phyloP scores from a whole-genome alignment of 2,329 filamentous ascomycete species.

The Onygena corvina region DNA sequence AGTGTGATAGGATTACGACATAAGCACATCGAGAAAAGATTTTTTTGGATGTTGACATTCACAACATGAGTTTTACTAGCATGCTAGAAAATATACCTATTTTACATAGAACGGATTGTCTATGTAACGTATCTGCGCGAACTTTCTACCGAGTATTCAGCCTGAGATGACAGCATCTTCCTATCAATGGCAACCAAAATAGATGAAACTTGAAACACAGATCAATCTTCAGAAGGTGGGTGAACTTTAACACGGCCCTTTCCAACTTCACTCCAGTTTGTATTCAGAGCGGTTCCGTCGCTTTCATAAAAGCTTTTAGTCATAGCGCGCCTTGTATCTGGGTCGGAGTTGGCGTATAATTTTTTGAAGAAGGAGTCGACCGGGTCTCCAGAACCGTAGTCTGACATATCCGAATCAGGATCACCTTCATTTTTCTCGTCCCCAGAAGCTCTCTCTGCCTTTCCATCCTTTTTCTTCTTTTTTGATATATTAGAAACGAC shows the following conservation, averaged over 20 bases:
- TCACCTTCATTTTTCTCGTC: slow-evolving; percentile 32
- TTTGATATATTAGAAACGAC: slow-evolving; percentile 44
- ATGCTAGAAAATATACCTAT: too few relatives aligned
- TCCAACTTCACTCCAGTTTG: slow-evolving; percentile 76
- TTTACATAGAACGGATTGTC: too few relatives aligned
- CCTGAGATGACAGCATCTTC: too few relatives aligned
- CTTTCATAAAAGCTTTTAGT: slow-evolving; percentile 95
- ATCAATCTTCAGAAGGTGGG: slow-evolving; percentile 14
- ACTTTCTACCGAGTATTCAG: too few relatives aligned
- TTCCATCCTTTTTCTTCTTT: slow-evolving; percentile 19
- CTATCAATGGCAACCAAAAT: background rate
- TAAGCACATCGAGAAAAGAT: too few relatives aligned
- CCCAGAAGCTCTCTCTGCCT: slow-evolving; percentile 21
- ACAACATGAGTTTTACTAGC: too few relatives aligned
- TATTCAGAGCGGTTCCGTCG: slow-evolving; percentile 83
- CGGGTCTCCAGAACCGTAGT: slow-evolving; percentile 45
- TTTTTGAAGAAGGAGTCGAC: slow-evolving; percentile 82
- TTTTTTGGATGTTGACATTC: too few relatives aligned
- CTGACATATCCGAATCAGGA: slow-evolving; percentile 43
- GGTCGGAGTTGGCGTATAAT: slow-evolving; percentile 62
- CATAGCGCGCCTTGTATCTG: slow-evolving; percentile 83
- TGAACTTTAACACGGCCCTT: slow-evolving; percentile 51
- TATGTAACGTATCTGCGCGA: too few relatives aligned
- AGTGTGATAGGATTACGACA: too few relatives aligned
- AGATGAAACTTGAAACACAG: too few relatives aligned